These are phyloP conservation scores for Penicillium griseofulvum DNA, from an alignment of 2,329 filamentous ascomycete species.

Conservation along the genomic window DNA sequence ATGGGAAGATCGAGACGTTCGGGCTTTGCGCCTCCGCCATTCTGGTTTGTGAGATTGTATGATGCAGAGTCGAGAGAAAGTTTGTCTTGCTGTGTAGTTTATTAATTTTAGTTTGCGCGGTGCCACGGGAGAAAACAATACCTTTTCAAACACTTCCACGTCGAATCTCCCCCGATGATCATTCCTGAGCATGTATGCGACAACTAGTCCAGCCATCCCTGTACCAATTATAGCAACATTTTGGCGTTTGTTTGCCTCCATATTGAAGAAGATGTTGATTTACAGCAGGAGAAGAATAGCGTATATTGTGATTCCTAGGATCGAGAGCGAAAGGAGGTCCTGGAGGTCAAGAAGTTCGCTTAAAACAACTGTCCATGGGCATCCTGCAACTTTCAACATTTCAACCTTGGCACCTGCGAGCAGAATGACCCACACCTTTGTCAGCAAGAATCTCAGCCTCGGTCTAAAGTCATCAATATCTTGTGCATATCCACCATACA, in stretches of 20 bases:
- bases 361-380: background rate
- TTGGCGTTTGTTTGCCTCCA: conserved; percentile 1
- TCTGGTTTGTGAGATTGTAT: conserved; percentile 31
- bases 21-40: conserved; percentile 16
- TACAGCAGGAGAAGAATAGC: background rate
- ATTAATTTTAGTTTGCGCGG: background rate
- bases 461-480: background rate
- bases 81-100: conserved; percentile 36
- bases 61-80: conserved; percentile 50
- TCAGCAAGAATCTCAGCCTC: background rate
- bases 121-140: conserved; percentile 17
- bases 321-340: background rate
- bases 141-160: conserved; percentile 49
- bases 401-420: background rate
- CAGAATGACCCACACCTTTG: background rate
- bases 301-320: background rate
- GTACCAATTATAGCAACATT: conserved; percentile 49
- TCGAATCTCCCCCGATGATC: conserved; percentile 43
- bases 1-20: conserved; percentile 49
- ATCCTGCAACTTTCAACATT: background rate
- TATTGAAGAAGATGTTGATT: background rate
- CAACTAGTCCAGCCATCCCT: conserved; percentile 51
- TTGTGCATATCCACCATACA: background rate
- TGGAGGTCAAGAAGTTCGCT: background rate
- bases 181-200: conserved; percentile 45